phyloP scores from a whole-genome alignment of 2,329 filamentous ascomycete species.

The Thelonectria olida region DNA sequence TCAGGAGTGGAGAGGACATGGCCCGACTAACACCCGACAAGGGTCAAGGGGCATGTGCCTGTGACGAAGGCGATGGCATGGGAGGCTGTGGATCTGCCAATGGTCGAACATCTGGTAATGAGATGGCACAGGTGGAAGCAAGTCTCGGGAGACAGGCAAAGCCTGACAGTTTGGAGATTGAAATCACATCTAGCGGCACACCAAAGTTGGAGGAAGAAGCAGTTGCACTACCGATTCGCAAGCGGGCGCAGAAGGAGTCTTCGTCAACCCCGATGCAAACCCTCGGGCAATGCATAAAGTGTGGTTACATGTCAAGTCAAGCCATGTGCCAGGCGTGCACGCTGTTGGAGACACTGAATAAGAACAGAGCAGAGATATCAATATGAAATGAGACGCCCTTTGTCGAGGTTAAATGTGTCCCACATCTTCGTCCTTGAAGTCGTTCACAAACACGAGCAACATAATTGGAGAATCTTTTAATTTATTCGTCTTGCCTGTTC shows the following conservation, averaged over 20 bases:
- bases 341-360: conserved; percentile 90
- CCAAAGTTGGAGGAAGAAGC: conserved; percentile 36
- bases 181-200: conserved; percentile 40
- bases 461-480: conserved; percentile 19
- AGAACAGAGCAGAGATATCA: conserved; percentile 70
- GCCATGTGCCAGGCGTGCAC: conserved; percentile 93
- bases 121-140: conserved; percentile 86
- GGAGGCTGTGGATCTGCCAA: conserved; percentile 78
- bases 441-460: not conserved
- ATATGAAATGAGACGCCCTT: conserved; percentile 53
- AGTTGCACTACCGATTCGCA: conserved; percentile 48
- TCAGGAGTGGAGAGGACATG: conserved; percentile 96
- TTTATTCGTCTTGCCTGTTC: conserved; percentile 24
- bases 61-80: conserved; percentile 49
- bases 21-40: conserved; percentile 70
- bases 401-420: not conserved
- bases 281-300: conserved; percentile 84
- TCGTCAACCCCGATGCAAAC: conserved; percentile 67
- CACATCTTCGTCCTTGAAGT: not conserved
- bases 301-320: conserved; percentile 96
- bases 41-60: conserved; percentile 46
- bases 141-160: conserved; percentile 31
- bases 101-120: conserved; percentile 73
- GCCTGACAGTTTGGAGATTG: conserved; percentile 42
- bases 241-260: conserved; percentile 37